Conservation (phyloP, 805 yeast genomes). For the Wickerhamiella azymoides region DNA sequence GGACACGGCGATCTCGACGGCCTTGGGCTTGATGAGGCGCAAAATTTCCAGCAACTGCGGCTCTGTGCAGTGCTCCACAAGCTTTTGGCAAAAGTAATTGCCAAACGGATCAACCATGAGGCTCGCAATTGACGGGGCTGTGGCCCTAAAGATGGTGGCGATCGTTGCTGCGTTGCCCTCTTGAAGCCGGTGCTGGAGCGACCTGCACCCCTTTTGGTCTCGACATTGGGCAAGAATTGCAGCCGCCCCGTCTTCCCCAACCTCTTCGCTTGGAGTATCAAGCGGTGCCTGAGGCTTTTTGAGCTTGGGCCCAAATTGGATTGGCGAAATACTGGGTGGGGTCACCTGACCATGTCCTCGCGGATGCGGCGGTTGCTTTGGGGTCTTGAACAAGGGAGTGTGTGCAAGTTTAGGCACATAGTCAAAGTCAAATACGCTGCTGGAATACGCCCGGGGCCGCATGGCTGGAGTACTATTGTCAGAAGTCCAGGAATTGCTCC, state of each 20-base stretch:
- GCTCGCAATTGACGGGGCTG: slow-evolving; percentile 62
- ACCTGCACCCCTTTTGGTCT: slow-evolving; percentile 95
- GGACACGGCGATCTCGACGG: slow-evolving; percentile 71
- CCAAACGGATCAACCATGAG: slow-evolving; percentile 94
- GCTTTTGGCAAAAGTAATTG: slow-evolving; percentile 84
- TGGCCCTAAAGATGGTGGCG: slow-evolving; percentile 61
- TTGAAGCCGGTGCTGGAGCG: slow-evolving; percentile 77
- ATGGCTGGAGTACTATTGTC: neutral
- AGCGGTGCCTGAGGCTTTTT: neutral
- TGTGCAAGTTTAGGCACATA: neutral
- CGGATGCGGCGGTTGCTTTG: neutral
- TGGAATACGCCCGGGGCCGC: slow-evolving; percentile 7
- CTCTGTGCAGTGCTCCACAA: slow-evolving; percentile 59
- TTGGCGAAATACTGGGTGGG: neutral
- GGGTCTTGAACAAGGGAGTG: neutral
- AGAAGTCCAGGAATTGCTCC: slow-evolving; percentile 2
- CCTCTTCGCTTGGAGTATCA: too few relatives aligned
- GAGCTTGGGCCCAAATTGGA: neutral
- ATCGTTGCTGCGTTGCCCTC: slow-evolving; percentile 24
- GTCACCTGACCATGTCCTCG: neutral
- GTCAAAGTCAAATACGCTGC: slow-evolving; percentile 5
- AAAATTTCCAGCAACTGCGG: slow-evolving; percentile 61
- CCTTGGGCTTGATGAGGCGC: slow-evolving; percentile 53
- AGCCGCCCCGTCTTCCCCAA: slow-evolving; percentile 10
- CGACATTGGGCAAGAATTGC: slow-evolving; percentile 74